Evolutionary conservation across 2,329 filamentous ascomycete genomes (phyloP), one percentile per base, ranked within the genome.

Genomic region (Lasiodiplodia theobromae): DNA sequence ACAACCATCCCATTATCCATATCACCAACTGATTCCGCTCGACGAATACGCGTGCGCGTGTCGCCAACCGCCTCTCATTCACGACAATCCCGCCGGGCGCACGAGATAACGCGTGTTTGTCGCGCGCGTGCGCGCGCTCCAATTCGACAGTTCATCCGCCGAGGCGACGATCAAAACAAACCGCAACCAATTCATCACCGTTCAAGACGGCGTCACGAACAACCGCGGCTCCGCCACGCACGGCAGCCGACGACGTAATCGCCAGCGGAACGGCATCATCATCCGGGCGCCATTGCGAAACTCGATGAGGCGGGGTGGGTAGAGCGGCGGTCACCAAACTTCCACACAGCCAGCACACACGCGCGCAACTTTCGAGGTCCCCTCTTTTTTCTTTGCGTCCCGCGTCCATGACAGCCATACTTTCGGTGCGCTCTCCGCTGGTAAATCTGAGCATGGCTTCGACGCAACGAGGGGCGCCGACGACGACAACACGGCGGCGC

Each of bases 401-500:
- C 40, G 65, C 65, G 54, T 60, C 57, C 67, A 68, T 68, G 67
- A 68, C 58, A 31, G 67, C 52, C 51, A 52, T 64, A 53, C 51
- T 68, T 25, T 44, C 60, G 28, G 44, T 77, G 71, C 78, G 80
- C 70, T 75, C 77, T 68, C 83, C 83, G 69, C 75, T 85, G 70
- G 79, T 82, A 78, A 74, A 77, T 38, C 79, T 85, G 71, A 80
- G 78, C 71, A 86, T 85, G 83, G 78, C 81, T 72, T 81, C 82
- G 70, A 77, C 80, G 72, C 83, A 83, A 65, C 76, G 78, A 69
- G 73, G 76, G 37, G 57, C 23, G 51, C 28, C 34, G 54, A 57
- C 34, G 31, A 47, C 54, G 18, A 79, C 75, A 54, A 78, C 79
- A 75, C 82, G 83, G 77, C 77, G 83, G 74, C 77, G 81, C 73